These are phyloP conservation scores for Nepenthes alata DNA, from an alignment of 179 eudicot species.

Conservation along the genomic window DNA sequence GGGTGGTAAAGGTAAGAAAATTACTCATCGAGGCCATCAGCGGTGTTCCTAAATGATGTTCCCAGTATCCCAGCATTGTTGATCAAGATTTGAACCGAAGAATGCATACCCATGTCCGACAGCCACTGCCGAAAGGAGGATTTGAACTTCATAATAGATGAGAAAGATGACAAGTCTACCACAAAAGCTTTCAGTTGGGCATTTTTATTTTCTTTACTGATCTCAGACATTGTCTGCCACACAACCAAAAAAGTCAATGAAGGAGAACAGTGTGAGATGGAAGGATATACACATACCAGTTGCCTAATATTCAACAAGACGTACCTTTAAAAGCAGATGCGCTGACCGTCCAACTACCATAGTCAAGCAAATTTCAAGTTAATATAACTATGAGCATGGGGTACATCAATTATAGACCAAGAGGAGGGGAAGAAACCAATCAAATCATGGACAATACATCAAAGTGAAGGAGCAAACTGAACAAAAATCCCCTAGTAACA, in stretches of 20 bases:
- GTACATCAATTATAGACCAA: background rate
- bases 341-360: conserved; percentile 76
- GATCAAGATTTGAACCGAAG: conserved; percentile 68
- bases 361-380: conserved; percentile 11
- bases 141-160: conserved; percentile 60
- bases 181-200: conserved; percentile 64
- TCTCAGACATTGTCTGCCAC: conserved; percentile 46
- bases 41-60: conserved; percentile 49
- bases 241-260: conserved; percentile 6
- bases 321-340: conserved; percentile 52
- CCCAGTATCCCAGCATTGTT: conserved; percentile 92
- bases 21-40: conserved; percentile 71
- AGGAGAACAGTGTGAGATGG: background rate
- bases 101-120: conserved; percentile 49
- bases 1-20: conserved; percentile 5
- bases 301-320: conserved; percentile 1
- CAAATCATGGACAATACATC: background rate
- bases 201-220: conserved; percentile 28
- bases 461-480: background rate
- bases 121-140: conserved; percentile 59
- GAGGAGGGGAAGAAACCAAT: background rate
- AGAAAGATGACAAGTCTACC: conserved; percentile 60
- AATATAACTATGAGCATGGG: background rate
- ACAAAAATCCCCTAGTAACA: background rate
- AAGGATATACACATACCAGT: background rate